phyloP scores from a whole-genome alignment of 1,139 yeast species.

The Candida glucosophila region DNA sequence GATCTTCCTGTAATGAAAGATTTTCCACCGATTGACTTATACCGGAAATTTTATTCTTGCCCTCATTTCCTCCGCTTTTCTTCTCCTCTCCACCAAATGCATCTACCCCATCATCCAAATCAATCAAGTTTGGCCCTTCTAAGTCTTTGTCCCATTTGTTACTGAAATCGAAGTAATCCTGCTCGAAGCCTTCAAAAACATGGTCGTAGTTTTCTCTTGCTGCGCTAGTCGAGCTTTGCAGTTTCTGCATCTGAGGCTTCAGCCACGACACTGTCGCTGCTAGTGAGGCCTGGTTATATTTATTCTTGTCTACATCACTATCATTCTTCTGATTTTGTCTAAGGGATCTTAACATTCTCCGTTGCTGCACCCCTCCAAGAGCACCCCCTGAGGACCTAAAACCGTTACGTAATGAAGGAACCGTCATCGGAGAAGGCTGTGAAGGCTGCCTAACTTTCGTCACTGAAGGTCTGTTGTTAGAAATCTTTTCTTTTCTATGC shows the following conservation, averaged over 20 bases:
- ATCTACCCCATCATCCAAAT: slow-evolving; percentile 16
- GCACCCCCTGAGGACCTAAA: slow-evolving; percentile 8
- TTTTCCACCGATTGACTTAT: slow-evolving; percentile 12
- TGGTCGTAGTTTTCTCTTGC: slow-evolving; percentile 9
- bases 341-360: slow-evolving; percentile 30
- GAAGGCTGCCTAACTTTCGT: slow-evolving; percentile 5
- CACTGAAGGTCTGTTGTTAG: slow-evolving; percentile 1
- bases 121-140: slow-evolving; percentile 22
- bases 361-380: slow-evolving; percentile 7
- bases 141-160: slow-evolving; percentile 22
- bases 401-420: slow-evolving; percentile 21
- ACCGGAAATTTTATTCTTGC: slow-evolving; percentile 1
- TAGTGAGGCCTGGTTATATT: slow-evolving; percentile 18
- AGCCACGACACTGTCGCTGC: slow-evolving; percentile 44
- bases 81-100: background rate
- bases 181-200: slow-evolving; percentile 41
- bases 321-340: slow-evolving; percentile 12
- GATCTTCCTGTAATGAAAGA: slow-evolving; percentile 10
- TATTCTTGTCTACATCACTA: slow-evolving; percentile 2
- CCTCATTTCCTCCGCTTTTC: slow-evolving; percentile 9
- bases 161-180: slow-evolving; percentile 20
- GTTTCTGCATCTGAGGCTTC: slow-evolving; percentile 13
- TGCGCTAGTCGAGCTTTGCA: slow-evolving; percentile 6
- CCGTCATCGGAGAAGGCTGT: slow-evolving; percentile 8
- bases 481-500: slow-evolving; percentile 13